Base-by-base conservation (phyloP, 352 stramenopile species). In the Pythium sp. region DNA sequence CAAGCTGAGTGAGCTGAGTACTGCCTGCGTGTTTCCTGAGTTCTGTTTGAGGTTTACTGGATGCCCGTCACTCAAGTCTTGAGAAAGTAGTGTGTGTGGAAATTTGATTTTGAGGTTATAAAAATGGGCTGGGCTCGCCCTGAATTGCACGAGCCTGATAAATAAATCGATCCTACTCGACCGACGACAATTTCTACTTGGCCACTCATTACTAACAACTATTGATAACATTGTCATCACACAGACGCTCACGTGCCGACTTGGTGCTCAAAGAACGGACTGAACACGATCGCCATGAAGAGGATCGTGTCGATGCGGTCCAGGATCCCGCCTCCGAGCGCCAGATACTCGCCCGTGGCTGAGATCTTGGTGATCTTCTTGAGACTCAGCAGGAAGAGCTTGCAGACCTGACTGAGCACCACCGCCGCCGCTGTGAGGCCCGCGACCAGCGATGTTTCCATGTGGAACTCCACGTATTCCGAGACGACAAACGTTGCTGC, bases 291-390 rank as follows among this genome's bases (percentile, higher is more conserved):
- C 6, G 74, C 74, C 70, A 86, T 80, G 68, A 89, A 78, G 58
- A 91, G 71, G 46, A 89, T 57, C 34, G 80, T 83, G 67, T 91
- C 82, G 20, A 91, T 62, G 26, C 77, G 79, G 51, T 89, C 82
- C 18, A 91, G 72, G 4, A 87, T 69, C 46, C 82, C 82, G 14
- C 79, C 80, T n/a, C 82, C 80, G 36, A 82, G 62, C 8, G 59
- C 41, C 18, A 87, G 55, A 43, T 89, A 89, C 12, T 72, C 64
- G 14, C 79, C 79, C 0, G 82, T 87, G 36, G 59, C 71, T 3
- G 73, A 65, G 18, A 89, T 64, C 53, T 81, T 79, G 59, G 79
- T 79, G 8, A 91, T 67, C 58, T 89, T 88, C 67, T 91, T 89
- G 58, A 91, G 68, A 55, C 80, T 87, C 18, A 85, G 58, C 3